Evolutionary conservation across 225 moss, liverwort and hornwort species (phyloP), one percentile per base, ranked within the genome.

Genomic region (Pleurozium schreberi): DNA sequence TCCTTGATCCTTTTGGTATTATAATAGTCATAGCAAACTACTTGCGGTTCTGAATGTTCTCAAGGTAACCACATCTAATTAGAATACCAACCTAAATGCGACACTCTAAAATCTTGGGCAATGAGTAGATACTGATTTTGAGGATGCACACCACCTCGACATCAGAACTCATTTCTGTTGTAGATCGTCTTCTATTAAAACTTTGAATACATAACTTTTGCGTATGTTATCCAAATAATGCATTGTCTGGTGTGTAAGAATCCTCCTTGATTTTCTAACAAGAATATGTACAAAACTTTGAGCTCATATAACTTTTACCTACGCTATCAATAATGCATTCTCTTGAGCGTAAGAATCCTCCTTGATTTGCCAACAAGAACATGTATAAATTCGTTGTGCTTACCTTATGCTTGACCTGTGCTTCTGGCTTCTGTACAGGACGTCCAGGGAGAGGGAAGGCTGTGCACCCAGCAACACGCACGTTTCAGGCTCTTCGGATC

Each of bases 401-500:
- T 65, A 83, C 52, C 47, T 22, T 63, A 63, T 34, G 14, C 63
- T 47, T 66, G 43, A 71, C 83, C 68, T 79, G 71, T 82, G 87
- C 42, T 52, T 55, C 61, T 43, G 62, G 57, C 30, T 25, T 57
- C 30, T 90, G 53, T 43, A n/a, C 93, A 97, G 98, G 98, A 10
- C 95, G 93, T 82, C 93, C 92, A 40, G 95, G 95, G 78, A 93
- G 88, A 90, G 91, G 95, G 45, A 98, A 97, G 88, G 91, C 91
- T 26, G 87, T 95, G 81, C 98, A 98, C 87, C 98, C 98, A 76
- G 97, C 98, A 64, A 98, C 98, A 50, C 94, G 98, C 52, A 95
- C 97, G 22, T 98, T 98, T 75, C 98, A 98, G 82, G 98, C 98
- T 21, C 89, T 98, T 18, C 91, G 98, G n/a, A 98, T 98, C 87